Evolutionary conservation across 2,329 filamentous ascomycete species (phyloP), one percentile per base, ranked within the genome.

Genomic region (Penicillium sp.): DNA sequence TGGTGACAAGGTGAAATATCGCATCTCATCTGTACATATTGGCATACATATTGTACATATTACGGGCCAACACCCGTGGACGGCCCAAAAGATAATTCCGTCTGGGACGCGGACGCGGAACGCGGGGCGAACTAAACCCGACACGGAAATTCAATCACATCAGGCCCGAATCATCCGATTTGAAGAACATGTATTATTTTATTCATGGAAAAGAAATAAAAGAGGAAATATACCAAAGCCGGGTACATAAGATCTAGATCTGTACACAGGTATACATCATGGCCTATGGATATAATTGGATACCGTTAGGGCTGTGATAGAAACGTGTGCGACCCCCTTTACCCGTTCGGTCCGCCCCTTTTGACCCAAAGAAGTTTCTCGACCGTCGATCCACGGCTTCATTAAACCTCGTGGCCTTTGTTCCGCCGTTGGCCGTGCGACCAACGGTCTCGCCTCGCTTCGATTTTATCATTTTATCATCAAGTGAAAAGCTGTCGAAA

Each of bases 91-190:
- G 32, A 42, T 20, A n/a, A 29, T 43, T 41, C 33, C 39, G 25
- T 37, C 47, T 46, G 32, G 45, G 43, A 53, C 55, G 46, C 44
- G 54, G 55, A 52, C 61, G 46, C 44, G 54, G 55, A 52, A 61
- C 53, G 59, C 51, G 59, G 58, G 58, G 56, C 54, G 42, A 42
- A 47, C 61, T 63, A 63, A 54, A 46, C 60, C 55, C 24, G 52
- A 55, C 50, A 8, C 28, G 59, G 60, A 25, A 63, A 61, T 54
- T 29, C 23, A 50, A 31, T 46, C 56, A 52, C 47, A 53, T 27
- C 46, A 3, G 49, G 44, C 46, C 37, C 8, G 28, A 42, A 38
- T 13, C 18, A 25, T 31, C 37, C 8, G 4, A 18, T 8, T 37
- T 37, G 15, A 37, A n/a, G 32, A 18, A n/a, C 18, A 9, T 37